Percentiles rank a stretch among this genome's conserved stretches.
Conservation (phyloP, 1,284 basidiomycete species). For the Erythrobasidium hasegawianum region DNA sequence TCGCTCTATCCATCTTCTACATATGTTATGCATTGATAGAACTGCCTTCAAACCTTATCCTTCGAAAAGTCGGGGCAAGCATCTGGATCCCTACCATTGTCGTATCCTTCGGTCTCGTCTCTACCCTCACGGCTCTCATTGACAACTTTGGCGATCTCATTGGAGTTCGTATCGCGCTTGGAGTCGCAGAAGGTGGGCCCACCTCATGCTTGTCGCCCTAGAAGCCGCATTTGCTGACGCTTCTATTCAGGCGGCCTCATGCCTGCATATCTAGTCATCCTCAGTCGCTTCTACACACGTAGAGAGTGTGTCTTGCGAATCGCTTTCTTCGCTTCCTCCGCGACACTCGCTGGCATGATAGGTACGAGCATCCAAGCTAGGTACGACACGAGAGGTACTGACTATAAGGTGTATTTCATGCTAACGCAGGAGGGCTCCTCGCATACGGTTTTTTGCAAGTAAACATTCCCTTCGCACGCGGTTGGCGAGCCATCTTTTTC, state of each 20-base stretch:
- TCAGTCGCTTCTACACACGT: constrained; percentile 47
- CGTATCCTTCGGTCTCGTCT: constrained; percentile 38
- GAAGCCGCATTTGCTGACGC: no score
- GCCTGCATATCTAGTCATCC: constrained; percentile 45
- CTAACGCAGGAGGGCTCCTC: constrained; percentile 30
- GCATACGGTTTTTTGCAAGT: constrained; percentile 44
- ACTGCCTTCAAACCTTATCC: constrained; percentile 43
- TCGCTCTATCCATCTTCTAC: constrained; percentile 39
- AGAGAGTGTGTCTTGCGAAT: constrained; percentile 48
- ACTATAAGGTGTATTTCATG: no score
- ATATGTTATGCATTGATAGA: constrained; percentile 42
- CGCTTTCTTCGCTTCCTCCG: constrained; percentile 45
- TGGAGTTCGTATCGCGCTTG: constrained; percentile 48
- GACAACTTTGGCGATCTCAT: constrained; percentile 47
- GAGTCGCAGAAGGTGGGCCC: constrained; percentile 49
- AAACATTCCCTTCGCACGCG: constrained; percentile 38
- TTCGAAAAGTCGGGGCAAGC: constrained; percentile 39
- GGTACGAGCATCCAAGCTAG: no score
- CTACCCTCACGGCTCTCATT: constrained; percentile 46
- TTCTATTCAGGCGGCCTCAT: constrained; percentile 35
- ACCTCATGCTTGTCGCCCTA: no score
- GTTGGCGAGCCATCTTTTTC: constrained; percentile 48
- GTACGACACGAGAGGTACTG: no score
- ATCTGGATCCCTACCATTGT: constrained; percentile 33
- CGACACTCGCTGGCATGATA: constrained; percentile 39